A percentile compares a stretch with the other conserved stretches of the same genome.
Evolutionary conservation across 1,139 yeast genomes (phyloP).

Genomic region (Protomyces inouyei): DNA sequence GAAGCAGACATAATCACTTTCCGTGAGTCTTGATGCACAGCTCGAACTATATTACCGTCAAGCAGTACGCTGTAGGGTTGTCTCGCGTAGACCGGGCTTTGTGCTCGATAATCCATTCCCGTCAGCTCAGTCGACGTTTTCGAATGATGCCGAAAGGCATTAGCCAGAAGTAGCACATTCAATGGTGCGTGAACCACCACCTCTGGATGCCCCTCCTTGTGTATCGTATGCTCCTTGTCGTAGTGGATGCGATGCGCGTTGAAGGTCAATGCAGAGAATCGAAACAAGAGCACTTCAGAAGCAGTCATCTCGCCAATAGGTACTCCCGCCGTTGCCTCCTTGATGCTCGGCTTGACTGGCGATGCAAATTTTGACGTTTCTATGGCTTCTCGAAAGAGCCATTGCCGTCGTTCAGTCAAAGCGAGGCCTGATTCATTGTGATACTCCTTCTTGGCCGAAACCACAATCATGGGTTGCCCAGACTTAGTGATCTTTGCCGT

Average conservation of each 20-base stretch:
- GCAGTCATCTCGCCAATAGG: conserved; percentile 20
- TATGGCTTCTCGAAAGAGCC: conserved; percentile 28
- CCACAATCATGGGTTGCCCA: conserved; percentile 36
- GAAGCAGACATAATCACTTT: conserved; percentile 7
- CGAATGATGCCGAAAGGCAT: neutral
- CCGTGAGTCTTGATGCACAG: neutral
- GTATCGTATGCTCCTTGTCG: conserved; percentile 50
- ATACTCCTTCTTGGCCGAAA: conserved; percentile 36
- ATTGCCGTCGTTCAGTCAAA: conserved; percentile 17
- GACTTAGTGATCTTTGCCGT: conserved; percentile 31
- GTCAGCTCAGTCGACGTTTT: neutral
- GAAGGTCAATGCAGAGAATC: conserved; percentile 68
- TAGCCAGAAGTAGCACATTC: conserved; percentile 9
- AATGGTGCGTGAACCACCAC: conserved; percentile 79
- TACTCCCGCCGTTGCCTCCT: neutral
- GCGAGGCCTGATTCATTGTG: conserved; percentile 30
- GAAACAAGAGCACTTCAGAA: conserved; percentile 41
- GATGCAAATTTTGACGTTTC: neutral
- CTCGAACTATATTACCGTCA: neutral
- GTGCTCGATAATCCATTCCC: conserved; percentile 6
- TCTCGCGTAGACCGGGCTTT: conserved; percentile 9
- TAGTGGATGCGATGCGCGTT: conserved; percentile 80
- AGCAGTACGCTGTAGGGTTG: conserved; percentile 3
- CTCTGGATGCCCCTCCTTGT: conserved; percentile 55
- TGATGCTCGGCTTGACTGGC: neutral